Percentiles rank a stretch among this genome's conserved stretches.
phyloP scores from a whole-genome alignment of 768 basidiomycete species.

The Leccinum longicurvipes region DNA sequence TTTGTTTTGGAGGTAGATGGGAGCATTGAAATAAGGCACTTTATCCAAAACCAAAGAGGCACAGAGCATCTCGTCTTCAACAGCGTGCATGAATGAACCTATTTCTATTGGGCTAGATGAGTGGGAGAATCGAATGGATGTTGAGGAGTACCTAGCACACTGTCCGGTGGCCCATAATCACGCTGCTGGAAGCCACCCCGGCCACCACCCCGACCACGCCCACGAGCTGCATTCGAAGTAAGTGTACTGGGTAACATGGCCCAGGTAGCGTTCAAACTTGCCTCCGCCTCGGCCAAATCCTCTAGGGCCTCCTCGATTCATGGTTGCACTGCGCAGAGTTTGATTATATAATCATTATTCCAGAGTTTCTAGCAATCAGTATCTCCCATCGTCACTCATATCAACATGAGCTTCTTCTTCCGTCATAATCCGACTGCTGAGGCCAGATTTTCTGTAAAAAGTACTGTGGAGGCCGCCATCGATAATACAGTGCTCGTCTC shows the following conservation, averaged over 20 bases:
- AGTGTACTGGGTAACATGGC: not conserved
- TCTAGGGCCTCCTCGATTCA: conserved; percentile 54
- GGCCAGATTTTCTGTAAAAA: conserved; percentile 29
- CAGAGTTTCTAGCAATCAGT: not conserved
- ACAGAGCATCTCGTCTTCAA: conserved; percentile 98
- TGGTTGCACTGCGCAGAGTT: conserved; percentile 16
- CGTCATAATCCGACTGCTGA: conserved; percentile 21
- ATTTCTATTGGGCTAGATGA: conserved; percentile 58
- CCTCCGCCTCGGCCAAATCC: conserved; percentile 57
- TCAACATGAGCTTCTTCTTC: conserved; percentile 38
- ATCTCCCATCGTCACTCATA: not conserved
- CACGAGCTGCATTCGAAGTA: conserved; percentile 41
- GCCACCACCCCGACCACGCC: conserved; percentile 65
- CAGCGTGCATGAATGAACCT: conserved; percentile 89
- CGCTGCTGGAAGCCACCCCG: conserved; percentile 70
- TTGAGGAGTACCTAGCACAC: conserved; percentile 55
- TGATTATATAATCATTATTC: conserved; percentile 24
- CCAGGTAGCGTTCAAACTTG: conserved; percentile 13
- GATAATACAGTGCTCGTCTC: conserved; percentile 31
- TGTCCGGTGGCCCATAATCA: conserved; percentile 76
- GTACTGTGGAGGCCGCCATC: conserved; percentile 1
- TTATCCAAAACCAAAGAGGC: conserved; percentile 79
- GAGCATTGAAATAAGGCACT: conserved; percentile 98
- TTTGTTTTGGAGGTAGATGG: conserved; percentile 96
- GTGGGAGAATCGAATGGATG: not conserved